These are phyloP conservation scores for Yamadazyma insecticola DNA, from an alignment of 805 yeast genomes.

Conservation along the genomic window DNA sequence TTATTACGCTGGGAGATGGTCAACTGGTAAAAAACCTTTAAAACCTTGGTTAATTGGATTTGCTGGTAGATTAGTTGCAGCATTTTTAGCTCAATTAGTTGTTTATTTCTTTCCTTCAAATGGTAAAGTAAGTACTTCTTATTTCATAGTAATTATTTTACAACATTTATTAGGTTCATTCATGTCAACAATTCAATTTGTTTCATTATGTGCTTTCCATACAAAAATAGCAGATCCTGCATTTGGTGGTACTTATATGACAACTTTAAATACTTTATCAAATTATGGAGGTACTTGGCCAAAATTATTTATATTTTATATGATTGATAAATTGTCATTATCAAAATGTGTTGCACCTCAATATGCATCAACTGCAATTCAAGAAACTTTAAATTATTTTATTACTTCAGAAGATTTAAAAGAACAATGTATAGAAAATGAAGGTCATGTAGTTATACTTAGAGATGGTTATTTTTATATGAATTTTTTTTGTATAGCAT, in stretches of 20 bases:
- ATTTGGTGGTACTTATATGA: conserved; percentile 98
- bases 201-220: conserved; percentile 90
- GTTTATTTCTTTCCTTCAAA: conserved; percentile 67
- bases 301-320: conserved; percentile 64
- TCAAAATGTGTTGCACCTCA: conserved; percentile 69
- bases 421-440: conserved; percentile 44
- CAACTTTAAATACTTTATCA: conserved; percentile 84
- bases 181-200: conserved; percentile 94
- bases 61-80: conserved; percentile 74
- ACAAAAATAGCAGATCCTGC: conserved; percentile 92
- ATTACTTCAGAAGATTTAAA: conserved; percentile 34
- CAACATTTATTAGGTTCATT: conserved; percentile 86
- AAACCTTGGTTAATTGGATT: conserved; percentile 90
- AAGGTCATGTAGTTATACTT: conserved; percentile 51
- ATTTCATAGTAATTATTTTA: conserved; percentile 67
- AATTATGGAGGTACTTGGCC: conserved; percentile 99
- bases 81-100: conserved; percentile 66
- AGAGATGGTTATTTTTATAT: conserved; percentile 85
- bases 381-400: conserved; percentile 6
- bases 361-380: conserved; percentile 41
- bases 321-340: conserved; percentile 75
- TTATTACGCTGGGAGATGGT: conserved; percentile 93
- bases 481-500: conserved; percentile 61
- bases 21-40: conserved; percentile 70
- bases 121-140: conserved; percentile 43